Base-by-base conservation (phyloP, 2,329 filamentous ascomycete species). In the Fusarium redolens region DNA sequence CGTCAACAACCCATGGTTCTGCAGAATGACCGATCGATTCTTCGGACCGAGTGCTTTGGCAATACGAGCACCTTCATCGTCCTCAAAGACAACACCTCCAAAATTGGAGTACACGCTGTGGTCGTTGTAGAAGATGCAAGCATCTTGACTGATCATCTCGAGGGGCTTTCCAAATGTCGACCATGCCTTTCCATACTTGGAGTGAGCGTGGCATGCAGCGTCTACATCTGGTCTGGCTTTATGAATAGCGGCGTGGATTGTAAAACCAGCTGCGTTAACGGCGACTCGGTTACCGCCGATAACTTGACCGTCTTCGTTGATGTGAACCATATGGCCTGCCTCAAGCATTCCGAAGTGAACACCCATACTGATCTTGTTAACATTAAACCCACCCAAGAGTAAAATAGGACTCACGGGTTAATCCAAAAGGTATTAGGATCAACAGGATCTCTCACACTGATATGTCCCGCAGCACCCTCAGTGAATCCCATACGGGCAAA, bases 381-480 rank as follows among this genome's bases (percentile, higher is more conserved):
- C 3, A 18, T 17, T 7, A 3, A 9, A 28, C 7, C n/a, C 9
- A 13, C 1, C 4, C 9, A 33, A 33, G 12, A 11, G 8, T 18
- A 54, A 15, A 14, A 8, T 2, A 8, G 13, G 4, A 66, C 79
- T 70, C 20, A 80, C 10, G 90, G 89, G 75, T 92, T 92, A 55
- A 90, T 92, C 90, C 91, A 92, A 78, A 92, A 91, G 1, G 85
- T 86, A 66, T 88, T 81, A 0, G 84, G 82, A 70, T 88, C 82
- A 72, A 91, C 88, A 0, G 90, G 89, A 75, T 92, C 91, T 12
- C 90, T 85, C 1, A 92, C 88, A 9, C 82, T 86, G 61, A 92
- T 92, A 77, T 92, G 91, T 2, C 91, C 91, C 18, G 84, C 84
- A 79, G 91, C 90, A 44, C 91, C 91, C 78, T 92, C 90, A 0